Evolutionary conservation across 495 filamentous ascomycete genomes (phyloP), one percentile per base, ranked within the genome.

Genomic region (Neurospora sp.): DNA sequence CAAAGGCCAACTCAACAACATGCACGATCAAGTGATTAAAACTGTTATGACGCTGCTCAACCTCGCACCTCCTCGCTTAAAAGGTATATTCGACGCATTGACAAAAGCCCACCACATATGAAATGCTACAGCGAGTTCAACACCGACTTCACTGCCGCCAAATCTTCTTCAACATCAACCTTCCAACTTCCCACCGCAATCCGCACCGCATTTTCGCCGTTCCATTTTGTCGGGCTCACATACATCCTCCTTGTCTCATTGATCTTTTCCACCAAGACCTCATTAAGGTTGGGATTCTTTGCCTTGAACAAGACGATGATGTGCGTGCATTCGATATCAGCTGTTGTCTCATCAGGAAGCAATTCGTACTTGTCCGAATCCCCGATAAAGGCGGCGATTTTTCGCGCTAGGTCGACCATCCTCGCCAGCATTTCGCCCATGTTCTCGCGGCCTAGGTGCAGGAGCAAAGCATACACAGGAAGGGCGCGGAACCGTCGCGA

Each of bases 101-200:
- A 37, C 27, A 18, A 59, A 71, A n/a, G 70, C 37, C 20, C 41
- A n/a, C 46, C 27, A 40, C 41, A 41, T 20, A 12, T 38, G 69
- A 12, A 59, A 10, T 59, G 20, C 31, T 65, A 65, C 4, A 65
- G 53, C 53, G 53, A 35, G 14, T 65, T 76, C 75, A 92, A 76
- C 41, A 89, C 84, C 35, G 80, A 77, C 76, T 76, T 83, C 12
- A 91, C 83, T 7, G 88, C 72, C 39, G 74, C 79, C n/a, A 88
- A 71, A 77, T 92, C 90, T 71, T 82, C 81, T 44, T 88, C 84
- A 2, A 84, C 82, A 71, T 90, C 83, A 14, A 90, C 87, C 74
- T 88, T 86, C 94, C 95, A 98, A 75, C 91, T 97, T 12, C 91
- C 89, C 41, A 97, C 90, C 0, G 95, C 95, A 75, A 97, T 87